Conservation (phyloP, 2,329 filamentous ascomycete species). For the Chaetomium strumarium region DNA sequence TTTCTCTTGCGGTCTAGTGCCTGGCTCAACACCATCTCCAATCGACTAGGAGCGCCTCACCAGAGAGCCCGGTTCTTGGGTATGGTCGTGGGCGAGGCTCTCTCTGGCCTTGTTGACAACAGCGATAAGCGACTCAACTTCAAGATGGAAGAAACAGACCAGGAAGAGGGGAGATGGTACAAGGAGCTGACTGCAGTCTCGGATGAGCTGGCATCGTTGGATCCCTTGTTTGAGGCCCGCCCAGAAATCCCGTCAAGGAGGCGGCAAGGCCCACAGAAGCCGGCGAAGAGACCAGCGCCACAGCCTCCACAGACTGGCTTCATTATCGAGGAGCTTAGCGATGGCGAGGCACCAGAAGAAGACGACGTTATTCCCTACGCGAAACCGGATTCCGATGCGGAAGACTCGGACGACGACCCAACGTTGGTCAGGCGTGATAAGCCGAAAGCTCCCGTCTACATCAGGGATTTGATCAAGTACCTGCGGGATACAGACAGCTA, state of each 20-base stretch:
- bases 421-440: constrained; percentile 81
- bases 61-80: constrained; percentile 72
- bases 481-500: constrained; percentile 77
- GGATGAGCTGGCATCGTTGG: constrained; percentile 57
- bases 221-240: constrained; percentile 37
- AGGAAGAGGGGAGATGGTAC: constrained; percentile 69
- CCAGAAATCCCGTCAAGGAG: constrained; percentile 16
- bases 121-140: constrained; percentile 73
- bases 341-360: constrained; percentile 52
- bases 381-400: constrained; percentile 81
- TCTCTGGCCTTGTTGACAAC: constrained; percentile 59
- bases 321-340: constrained; percentile 58
- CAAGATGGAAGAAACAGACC: constrained; percentile 70
- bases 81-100: constrained; percentile 75
- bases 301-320: constrained; percentile 37
- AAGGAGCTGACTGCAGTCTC: constrained; percentile 56
- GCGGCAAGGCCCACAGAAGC: constrained; percentile 22
- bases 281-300: constrained; percentile 23
- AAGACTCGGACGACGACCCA: constrained; percentile 91
- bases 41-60: constrained; percentile 73
- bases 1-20: constrained; percentile 63
- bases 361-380: constrained; percentile 70
- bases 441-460: constrained; percentile 78
- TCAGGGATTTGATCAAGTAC: constrained; percentile 74
- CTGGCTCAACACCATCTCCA: constrained; percentile 77